These are phyloP conservation scores for Leccinum barrowsii DNA, from an alignment of 768 basidiomycete genomes.

Conservation along the genomic window DNA sequence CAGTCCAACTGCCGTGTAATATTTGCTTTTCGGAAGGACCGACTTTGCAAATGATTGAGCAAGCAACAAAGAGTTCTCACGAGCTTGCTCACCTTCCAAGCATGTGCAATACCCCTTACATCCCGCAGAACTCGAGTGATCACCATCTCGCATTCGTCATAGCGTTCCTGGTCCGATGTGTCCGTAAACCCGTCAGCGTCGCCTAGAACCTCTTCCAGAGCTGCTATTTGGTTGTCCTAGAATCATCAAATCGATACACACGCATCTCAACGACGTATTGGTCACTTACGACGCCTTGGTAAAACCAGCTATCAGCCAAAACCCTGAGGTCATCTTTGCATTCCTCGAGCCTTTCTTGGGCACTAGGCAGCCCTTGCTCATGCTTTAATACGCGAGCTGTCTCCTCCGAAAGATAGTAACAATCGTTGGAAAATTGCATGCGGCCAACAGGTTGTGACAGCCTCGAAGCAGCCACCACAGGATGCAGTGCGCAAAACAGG, in stretches of 20 bases:
- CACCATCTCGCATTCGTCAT: slow-evolving; percentile 70
- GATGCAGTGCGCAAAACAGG: slow-evolving; percentile 75
- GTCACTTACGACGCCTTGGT: slow-evolving; percentile 61
- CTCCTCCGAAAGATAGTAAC: slow-evolving; percentile 58
- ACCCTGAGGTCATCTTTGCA: slow-evolving; percentile 48
- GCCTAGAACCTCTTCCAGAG: slow-evolving; percentile 41
- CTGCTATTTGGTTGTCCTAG: slow-evolving; percentile 23
- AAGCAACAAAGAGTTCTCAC: neutral
- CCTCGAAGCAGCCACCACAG: slow-evolving; percentile 50
- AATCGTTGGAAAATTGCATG: slow-evolving; percentile 84
- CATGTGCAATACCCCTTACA: slow-evolving; percentile 58
- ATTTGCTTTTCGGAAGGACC: slow-evolving; percentile 66
- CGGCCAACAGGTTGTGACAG: slow-evolving; percentile 50
- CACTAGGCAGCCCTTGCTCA: slow-evolving; percentile 28
- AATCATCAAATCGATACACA: neutral
- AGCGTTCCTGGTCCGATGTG: slow-evolving; percentile 68
- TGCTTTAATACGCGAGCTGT: slow-evolving; percentile 27
- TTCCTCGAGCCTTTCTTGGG: slow-evolving; percentile 51
- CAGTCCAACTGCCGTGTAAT: slow-evolving; percentile 67
- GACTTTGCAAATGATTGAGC: slow-evolving; percentile 38
- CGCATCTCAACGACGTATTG: neutral
- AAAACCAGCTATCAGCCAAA: slow-evolving; percentile 66
- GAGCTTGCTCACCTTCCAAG: slow-evolving; percentile 63
- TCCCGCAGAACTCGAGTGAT: slow-evolving; percentile 60
- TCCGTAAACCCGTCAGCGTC: slow-evolving; percentile 64